Conservation (phyloP, 2,329 filamentous ascomycete genomes). For the Hypoxylon sp. region DNA sequence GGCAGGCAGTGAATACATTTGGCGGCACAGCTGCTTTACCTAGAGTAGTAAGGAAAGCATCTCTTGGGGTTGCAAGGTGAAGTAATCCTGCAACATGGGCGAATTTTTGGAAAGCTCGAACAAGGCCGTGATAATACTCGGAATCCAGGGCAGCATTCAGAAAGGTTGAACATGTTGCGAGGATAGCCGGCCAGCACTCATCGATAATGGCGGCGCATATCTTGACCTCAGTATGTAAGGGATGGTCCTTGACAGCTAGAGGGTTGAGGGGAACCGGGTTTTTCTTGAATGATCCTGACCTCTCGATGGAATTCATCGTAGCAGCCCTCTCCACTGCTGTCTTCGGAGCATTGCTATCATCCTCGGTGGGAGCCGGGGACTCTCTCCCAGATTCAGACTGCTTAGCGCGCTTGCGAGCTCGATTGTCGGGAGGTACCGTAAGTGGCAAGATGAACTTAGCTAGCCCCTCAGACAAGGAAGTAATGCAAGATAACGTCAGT, state of each 20-base stretch:
- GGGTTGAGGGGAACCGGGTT: conserved; percentile 89
- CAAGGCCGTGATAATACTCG: conserved; percentile 92
- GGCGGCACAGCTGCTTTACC: conserved; percentile 94
- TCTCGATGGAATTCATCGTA: conserved; percentile 62
- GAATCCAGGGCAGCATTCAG: conserved; percentile 91
- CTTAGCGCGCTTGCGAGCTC: conserved; percentile 67
- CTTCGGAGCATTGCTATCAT: conserved; percentile 53
- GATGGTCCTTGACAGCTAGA: conserved; percentile 79
- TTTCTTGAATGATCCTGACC: conserved; percentile 78
- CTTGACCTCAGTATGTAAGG: conserved; percentile 78
- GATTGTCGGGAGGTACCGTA: conserved; percentile 81
- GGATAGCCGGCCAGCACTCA: conserved; percentile 93
- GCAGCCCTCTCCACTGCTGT: conserved; percentile 51
- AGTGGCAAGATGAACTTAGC: conserved; percentile 94
- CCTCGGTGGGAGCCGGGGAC: conserved; percentile 60
- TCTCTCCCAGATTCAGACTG: conserved; percentile 60
- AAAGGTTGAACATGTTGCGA: conserved; percentile 96
- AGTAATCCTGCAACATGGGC: conserved; percentile 94
- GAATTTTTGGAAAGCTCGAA: conserved; percentile 94
- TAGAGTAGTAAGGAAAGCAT: conserved; percentile 94
- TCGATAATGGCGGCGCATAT: conserved; percentile 87
- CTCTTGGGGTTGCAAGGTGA: conserved; percentile 85
- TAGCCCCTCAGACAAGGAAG: conserved; percentile 89
- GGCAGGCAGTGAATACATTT: conserved; percentile 76
- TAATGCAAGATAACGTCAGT: conserved; percentile 89